phyloP scores from a whole-genome alignment of 768 basidiomycete genomes.

The Suillus alpinus region DNA sequence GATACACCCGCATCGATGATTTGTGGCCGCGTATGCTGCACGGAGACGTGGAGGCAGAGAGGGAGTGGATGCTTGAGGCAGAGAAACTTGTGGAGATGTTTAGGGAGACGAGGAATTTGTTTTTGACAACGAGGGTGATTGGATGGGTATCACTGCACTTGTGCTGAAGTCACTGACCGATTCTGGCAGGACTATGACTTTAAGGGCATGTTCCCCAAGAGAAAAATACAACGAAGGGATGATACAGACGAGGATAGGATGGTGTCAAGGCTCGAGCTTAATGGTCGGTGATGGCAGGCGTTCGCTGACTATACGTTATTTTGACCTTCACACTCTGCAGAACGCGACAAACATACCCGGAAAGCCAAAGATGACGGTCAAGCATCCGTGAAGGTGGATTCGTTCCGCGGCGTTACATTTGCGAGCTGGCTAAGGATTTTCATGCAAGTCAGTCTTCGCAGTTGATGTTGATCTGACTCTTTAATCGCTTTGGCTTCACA shows the following conservation, averaged over 20 bases:
- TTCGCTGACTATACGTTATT: background rate
- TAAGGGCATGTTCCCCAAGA: conserved; percentile 65
- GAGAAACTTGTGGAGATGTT: conserved; percentile 88
- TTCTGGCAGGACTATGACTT: conserved; percentile 49
- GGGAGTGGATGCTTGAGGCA: conserved; percentile 81
- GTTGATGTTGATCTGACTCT: conserved; percentile 6
- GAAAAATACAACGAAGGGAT: conserved; percentile 37
- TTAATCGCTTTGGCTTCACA: conserved; percentile 25
- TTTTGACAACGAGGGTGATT: conserved; percentile 72
- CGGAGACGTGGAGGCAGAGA: conserved; percentile 46
- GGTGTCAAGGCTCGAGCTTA: conserved; percentile 70
- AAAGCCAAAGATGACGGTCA: conserved; percentile 44
- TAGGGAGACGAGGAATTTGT: conserved; percentile 81
- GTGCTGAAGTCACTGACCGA: conserved; percentile 2
- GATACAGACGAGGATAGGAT: conserved; percentile 71
- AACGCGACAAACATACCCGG: conserved; percentile 53
- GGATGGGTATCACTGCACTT: conserved; percentile 16
- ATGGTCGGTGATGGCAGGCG: conserved; percentile 44
- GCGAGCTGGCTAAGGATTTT: conserved; percentile 84
- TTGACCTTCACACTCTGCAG: conserved; percentile 30
- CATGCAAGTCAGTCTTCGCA: conserved; percentile 60
- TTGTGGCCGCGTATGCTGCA: conserved; percentile 57
- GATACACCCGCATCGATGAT: conserved; percentile 58
- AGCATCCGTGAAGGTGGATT: conserved; percentile 46
- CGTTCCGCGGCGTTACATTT: conserved; percentile 80